Evolutionary conservation across 768 basidiomycete genomes (phyloP).

Genomic region (Zangia roseola): DNA sequence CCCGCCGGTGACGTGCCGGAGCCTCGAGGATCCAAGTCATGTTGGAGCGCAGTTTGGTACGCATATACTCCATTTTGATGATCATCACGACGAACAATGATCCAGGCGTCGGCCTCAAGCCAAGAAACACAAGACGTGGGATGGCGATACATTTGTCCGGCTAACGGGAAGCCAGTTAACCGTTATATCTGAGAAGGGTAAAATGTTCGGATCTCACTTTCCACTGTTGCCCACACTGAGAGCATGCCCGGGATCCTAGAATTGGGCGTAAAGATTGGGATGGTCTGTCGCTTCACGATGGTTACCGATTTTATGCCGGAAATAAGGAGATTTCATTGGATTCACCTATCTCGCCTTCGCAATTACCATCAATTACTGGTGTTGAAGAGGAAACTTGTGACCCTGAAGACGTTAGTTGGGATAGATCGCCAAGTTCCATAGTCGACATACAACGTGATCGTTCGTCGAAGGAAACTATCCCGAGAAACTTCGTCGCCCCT

Average conservation of each 20-base stretch:
- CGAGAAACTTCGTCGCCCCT: slow-evolving; percentile 46
- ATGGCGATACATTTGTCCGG: slow-evolving; percentile 70
- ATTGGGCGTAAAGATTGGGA: slow-evolving; percentile 65
- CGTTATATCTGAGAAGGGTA: slow-evolving; percentile 69
- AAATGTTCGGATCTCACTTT: slow-evolving; percentile 45
- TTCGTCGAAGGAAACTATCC: slow-evolving; percentile 20
- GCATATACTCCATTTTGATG: slow-evolving; percentile 12
- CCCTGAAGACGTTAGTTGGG: slow-evolving; percentile 14
- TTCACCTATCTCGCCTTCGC: slow-evolving; percentile 44
- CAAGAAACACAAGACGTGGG: slow-evolving; percentile 87
- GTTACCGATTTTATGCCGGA: slow-evolving; percentile 45
- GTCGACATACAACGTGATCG: slow-evolving; percentile 1
- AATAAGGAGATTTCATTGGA: slow-evolving; percentile 66
- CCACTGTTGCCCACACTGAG: slow-evolving; percentile 6
- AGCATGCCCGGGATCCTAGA: slow-evolving; percentile 32
- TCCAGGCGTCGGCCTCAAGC: slow-evolving; percentile 67
- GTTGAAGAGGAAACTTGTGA: slow-evolving; percentile 29
- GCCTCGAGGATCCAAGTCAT: slow-evolving; percentile 27
- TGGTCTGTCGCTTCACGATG: slow-evolving; percentile 44
- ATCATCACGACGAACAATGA: slow-evolving; percentile 1
- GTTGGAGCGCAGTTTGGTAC: slow-evolving; percentile 75
- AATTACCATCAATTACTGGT: slow-evolving; percentile 48
- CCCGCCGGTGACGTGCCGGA: slow-evolving; percentile 5
- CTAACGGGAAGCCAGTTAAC: slow-evolving; percentile 48
- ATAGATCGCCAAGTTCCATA: slow-evolving; percentile 13